These are phyloP conservation scores for Rubia peregrina DNA, from an alignment of 305 asterid genomes.

Conservation along the genomic window DNA sequence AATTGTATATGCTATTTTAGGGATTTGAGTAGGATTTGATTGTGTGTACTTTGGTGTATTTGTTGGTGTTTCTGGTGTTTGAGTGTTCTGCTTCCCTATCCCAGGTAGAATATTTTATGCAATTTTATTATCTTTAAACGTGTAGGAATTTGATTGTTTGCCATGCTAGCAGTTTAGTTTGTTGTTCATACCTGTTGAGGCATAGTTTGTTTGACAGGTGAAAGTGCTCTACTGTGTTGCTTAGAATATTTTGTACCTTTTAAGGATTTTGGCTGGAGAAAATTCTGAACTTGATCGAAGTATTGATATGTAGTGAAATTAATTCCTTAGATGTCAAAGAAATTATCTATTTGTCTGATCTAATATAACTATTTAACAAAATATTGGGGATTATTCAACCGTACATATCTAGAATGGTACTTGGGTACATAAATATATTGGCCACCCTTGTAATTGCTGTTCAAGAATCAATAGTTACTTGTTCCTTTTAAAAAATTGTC, in stretches of 20 bases:
- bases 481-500: not conserved
- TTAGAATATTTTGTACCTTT: not conserved
- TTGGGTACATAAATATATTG: not conserved
- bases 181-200: not conserved
- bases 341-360: not conserved
- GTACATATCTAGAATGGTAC: not conserved
- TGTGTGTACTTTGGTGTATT: not conserved
- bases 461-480: not conserved
- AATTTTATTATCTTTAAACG: not conserved
- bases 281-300: not conserved
- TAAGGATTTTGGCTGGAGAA: not conserved
- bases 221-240: not conserved
- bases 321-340: not conserved
- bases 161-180: not conserved
- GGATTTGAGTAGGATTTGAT: not conserved
- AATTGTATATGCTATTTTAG: not conserved
- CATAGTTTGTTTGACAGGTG: not conserved
- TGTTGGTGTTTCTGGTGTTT: not conserved
- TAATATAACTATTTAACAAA: not conserved
- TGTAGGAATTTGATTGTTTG: not conserved
- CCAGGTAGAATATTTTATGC: not conserved
- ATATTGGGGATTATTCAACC: not conserved
- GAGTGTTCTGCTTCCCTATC: not conserved
- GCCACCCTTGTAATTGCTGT: not conserved
- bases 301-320: not conserved